Conservation (phyloP, 75 land plant genomes). For the Pseudotsuga menziesii region DNA sequence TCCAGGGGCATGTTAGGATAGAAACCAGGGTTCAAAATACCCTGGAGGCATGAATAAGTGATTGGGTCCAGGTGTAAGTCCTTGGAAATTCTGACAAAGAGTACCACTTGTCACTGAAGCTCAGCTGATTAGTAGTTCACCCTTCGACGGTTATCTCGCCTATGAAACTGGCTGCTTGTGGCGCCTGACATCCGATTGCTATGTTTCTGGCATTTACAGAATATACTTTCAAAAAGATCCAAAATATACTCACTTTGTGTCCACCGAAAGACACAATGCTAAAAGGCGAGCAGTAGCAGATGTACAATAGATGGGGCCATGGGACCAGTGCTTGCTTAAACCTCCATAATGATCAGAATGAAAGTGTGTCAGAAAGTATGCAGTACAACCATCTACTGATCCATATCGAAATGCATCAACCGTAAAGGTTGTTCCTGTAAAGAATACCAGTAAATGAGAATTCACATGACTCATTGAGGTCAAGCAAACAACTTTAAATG, state of each 20-base stretch:
- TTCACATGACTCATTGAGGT: not conserved
- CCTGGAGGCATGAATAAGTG: no score
- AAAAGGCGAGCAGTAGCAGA: constrained; percentile 58
- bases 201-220: no score
- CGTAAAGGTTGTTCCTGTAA: constrained; percentile 55
- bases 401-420: constrained; percentile 77
- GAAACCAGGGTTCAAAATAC: no score
- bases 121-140: no score
- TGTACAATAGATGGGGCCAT: constrained; percentile 74
- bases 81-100: no score
- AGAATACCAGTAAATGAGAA: not conserved
- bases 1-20: no score
- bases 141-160: no score
- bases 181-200: no score
- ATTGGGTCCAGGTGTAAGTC: no score
- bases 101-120: no score
- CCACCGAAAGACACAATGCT: constrained; percentile 41
- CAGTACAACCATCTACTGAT: constrained; percentile 52
- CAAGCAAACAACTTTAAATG: not conserved
- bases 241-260: constrained; percentile 26
- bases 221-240: no score
- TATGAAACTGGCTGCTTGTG: no score
- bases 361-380: constrained; percentile 70
- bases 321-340: constrained; percentile 49
- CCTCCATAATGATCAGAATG: constrained; percentile 78